Base-by-base conservation (phyloP, 1,139 yeast genomes). In the Wickerhamomyces sp. region DNA sequence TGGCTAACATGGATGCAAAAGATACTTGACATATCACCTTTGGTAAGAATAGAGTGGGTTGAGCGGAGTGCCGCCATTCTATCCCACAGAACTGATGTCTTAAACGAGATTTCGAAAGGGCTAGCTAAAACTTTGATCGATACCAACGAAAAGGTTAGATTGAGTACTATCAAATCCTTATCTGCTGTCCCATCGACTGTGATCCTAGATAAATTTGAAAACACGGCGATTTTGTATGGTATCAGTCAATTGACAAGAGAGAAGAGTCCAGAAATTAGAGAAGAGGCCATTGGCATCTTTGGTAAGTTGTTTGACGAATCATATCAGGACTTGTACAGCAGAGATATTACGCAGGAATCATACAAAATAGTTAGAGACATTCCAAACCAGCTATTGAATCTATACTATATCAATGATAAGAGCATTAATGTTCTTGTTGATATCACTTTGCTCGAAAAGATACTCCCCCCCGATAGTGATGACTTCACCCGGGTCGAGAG, bases 1-100 rank as follows among this genome's bases (percentile, higher is more conserved):
- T 88, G 84, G 75, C 58, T 62, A 16, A 72, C 69, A 16, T 89
- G 96, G 96, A 55, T 78, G 37, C 79, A 80, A 45, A 82, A 89
- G 44, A 70, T 83, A 3, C 66, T 83, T 18, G 96, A 89, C 54
- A 63, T 75, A 5, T 75, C 83, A 3, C 64, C 83, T 0, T 55
- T 55, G 4, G 89, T 88, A 2, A 67, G 96, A 36, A 58, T 68
- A 4, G 66, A 70, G 36, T 89, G 96, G 96, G 76, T 76, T 0
- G 75, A 74, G 35, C 73, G 76, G 31, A 56, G 78, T 1, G 66
- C 72, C 4, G 55, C 55, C 4, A 63, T 76, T 14, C 45, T 81
- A 3, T 61, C 67, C 2, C 46, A 61, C 3, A 61, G 76, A 41
- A 54, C 62, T 14, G 93, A 82, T 40, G 60, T 73, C 4, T 52